Evolutionary conservation across 2,329 filamentous ascomycete species (phyloP).

Genomic region (Stromatinia cepivora): DNA sequence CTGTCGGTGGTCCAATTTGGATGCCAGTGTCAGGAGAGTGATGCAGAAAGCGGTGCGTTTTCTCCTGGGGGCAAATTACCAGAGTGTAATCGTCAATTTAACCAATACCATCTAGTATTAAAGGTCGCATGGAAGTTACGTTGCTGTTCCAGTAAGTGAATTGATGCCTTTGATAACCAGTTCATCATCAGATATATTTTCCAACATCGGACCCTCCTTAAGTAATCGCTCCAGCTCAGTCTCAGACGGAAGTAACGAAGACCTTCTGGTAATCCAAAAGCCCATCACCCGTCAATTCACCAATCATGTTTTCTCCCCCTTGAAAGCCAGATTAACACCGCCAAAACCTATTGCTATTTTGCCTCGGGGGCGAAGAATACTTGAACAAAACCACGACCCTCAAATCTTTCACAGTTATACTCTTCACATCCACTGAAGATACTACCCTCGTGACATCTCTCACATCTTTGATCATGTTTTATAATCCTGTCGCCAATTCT

Average conservation of each 20-base stretch:
- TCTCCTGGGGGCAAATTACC: background rate
- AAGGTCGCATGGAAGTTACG: background rate
- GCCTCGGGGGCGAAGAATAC: background rate
- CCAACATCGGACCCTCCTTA: background rate
- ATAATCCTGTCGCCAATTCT: too few species aligned
- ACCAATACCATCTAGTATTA: background rate
- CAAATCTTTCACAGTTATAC: background rate
- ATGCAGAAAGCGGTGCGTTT: background rate
- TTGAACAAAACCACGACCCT: too few species aligned
- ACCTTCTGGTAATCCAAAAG: background rate
- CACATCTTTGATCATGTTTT: too few species aligned
- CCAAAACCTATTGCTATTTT: background rate
- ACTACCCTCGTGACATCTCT: too few species aligned
- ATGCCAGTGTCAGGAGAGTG: background rate
- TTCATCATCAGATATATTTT: background rate
- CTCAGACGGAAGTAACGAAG: background rate
- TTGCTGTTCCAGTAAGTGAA: background rate
- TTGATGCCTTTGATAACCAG: background rate
- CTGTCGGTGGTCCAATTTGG: background rate
- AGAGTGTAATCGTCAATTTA: background rate
- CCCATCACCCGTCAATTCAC: background rate
- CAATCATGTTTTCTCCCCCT: background rate
- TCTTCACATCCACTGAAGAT: background rate
- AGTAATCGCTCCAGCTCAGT: background rate
- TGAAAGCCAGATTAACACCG: background rate